Evolutionary conservation across 2,329 filamentous ascomycete genomes (phyloP).

Genomic region (Harringtonia aguacate): DNA sequence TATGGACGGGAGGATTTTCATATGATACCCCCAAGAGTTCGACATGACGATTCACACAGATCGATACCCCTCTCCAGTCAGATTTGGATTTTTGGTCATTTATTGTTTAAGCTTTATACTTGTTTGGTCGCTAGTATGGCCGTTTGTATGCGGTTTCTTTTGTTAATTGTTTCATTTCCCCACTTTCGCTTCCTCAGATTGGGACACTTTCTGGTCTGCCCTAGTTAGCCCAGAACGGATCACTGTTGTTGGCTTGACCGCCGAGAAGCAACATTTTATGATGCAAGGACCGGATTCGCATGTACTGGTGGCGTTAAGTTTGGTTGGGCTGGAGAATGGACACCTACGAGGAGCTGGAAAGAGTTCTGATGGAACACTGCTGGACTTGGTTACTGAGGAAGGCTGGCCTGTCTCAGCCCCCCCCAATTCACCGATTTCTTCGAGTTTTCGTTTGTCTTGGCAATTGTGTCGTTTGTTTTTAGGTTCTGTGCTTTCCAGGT

Average conservation of each 20-base stretch:
- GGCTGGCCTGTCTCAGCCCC: no score
- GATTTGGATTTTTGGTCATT: conserved; percentile 6
- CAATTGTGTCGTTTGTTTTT: no score
- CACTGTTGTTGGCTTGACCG: not conserved
- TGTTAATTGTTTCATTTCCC: not conserved
- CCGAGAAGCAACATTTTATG: no score
- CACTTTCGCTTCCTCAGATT: not conserved
- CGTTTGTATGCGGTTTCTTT: not conserved
- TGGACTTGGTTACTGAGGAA: no score
- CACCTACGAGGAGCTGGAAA: no score
- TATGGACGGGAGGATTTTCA: conserved; percentile 10
- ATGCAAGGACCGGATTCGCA: no score
- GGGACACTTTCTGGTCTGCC: not conserved
- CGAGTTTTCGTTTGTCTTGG: no score
- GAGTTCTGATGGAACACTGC: no score
- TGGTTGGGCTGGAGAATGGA: no score
- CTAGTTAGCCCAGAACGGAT: not conserved
- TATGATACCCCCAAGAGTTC: conserved; percentile 11
- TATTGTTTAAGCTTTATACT: not conserved
- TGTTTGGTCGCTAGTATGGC: not conserved
- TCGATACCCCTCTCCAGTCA: conserved; percentile 13
- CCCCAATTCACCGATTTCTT: no score
- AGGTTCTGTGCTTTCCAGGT: no score
- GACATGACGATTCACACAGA: conserved; percentile 7
- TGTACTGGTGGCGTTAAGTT: no score